These are phyloP conservation scores for Mortierella polycephala DNA, from an alignment of 371 early-diverging fungal species.

Conservation along the genomic window DNA sequence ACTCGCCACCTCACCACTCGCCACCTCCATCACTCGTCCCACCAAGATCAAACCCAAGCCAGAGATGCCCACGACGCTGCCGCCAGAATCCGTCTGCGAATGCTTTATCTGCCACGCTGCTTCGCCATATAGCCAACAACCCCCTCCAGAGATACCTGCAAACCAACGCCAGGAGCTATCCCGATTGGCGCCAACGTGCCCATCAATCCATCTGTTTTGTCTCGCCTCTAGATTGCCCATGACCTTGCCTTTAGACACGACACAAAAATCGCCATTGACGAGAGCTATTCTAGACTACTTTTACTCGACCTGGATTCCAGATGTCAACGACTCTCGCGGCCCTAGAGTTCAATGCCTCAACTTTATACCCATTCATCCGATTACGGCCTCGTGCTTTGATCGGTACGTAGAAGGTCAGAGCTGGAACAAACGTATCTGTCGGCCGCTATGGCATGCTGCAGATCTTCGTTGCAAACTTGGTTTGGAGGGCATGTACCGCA, in stretches of 20 bases:
- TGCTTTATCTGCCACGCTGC: conserved; percentile 48
- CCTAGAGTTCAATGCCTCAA: conserved; percentile 51
- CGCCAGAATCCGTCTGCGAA: conserved; percentile 50
- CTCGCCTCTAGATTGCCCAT: conserved; percentile 51
- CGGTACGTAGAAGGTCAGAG: conserved; percentile 42
- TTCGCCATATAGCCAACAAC: conserved; percentile 42
- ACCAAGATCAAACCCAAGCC: conserved; percentile 38
- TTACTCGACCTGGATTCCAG: conserved; percentile 45
- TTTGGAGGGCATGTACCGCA: conserved; percentile 52
- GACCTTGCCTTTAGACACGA: conserved; percentile 47
- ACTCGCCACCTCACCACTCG: conserved; percentile 31
- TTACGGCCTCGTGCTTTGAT: conserved; percentile 48
- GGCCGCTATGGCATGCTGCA: conserved; percentile 51
- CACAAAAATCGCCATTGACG: conserved; percentile 45
- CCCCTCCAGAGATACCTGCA: conserved; percentile 42
- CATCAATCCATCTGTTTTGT: conserved; percentile 50
- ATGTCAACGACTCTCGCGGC: conserved; percentile 19
- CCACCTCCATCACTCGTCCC: conserved; percentile 13
- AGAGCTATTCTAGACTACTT: conserved; percentile 49
- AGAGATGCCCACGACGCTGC: conserved; percentile 50
- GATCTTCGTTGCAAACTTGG: conserved; percentile 51
- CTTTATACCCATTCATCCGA: conserved; percentile 52
- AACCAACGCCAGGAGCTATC: conserved; percentile 44
- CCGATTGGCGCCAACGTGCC: conserved; percentile 44
- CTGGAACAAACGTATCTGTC: conserved; percentile 50